A percentile compares a stretch with the other conserved stretches of the same genome.
phyloP scores from a whole-genome alignment of 345 rosid genomes.

The Aethionema arabicum region DNA sequence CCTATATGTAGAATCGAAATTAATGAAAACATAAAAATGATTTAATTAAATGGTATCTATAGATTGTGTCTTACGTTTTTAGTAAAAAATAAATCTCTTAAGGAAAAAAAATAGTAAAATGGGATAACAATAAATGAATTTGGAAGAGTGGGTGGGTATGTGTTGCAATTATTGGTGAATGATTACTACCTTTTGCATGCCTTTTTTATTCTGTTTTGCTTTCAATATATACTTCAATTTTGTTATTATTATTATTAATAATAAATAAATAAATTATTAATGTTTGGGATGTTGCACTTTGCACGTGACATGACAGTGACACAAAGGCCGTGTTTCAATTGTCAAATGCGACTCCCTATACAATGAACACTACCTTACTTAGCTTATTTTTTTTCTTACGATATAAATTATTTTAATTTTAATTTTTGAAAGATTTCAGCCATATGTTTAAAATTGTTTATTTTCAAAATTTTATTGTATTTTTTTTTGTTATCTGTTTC shows the following conservation, averaged over 20 bases:
- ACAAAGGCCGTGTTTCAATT: slow-evolving; percentile 33
- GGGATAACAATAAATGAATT: slow-evolving; percentile 23
- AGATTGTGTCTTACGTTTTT: too few species aligned
- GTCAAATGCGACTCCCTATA: slow-evolving; percentile 39
- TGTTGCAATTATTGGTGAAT: slow-evolving; percentile 40
- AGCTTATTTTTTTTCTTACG: not conserved
- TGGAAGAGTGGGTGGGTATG: slow-evolving; percentile 33
- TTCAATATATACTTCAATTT: slow-evolving; percentile 10
- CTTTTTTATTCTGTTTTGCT: slow-evolving; percentile 35
- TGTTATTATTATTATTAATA: not conserved
- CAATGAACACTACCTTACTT: slow-evolving; percentile 27
- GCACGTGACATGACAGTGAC: slow-evolving; percentile 41
- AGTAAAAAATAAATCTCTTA: too few species aligned
- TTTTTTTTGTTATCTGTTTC: too few species aligned
- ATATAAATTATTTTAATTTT: slow-evolving; percentile 5
- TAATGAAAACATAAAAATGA: too few species aligned
- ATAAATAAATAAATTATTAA: not conserved
- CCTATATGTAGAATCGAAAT: too few species aligned
- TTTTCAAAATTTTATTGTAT: not conserved
- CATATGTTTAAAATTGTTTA: not conserved
- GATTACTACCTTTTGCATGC: slow-evolving; percentile 40
- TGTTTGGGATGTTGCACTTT: slow-evolving; percentile 27
- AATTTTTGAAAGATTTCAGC: not conserved
- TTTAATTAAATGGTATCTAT: too few species aligned
- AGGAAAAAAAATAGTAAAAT: not conserved